A percentile compares a stretch with the other conserved stretches of the same genome.
These are phyloP conservation scores for Pseudocohnilembus persalinus DNA, from an alignment of 169 alveolate species.

Conservation along the genomic window DNA sequence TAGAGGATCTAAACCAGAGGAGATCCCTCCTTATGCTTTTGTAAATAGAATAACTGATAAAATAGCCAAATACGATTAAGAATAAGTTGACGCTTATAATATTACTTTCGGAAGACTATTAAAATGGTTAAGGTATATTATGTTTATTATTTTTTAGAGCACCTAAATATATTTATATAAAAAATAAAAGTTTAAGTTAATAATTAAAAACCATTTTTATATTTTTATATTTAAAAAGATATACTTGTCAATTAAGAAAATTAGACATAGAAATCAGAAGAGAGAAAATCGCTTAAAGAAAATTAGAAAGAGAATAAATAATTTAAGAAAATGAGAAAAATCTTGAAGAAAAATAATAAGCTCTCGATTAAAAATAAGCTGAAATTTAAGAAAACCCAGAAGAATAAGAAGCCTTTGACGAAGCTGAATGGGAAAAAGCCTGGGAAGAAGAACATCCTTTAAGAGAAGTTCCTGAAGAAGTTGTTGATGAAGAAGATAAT, in stretches of 20 bases:
- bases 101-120: conserved; percentile 45
- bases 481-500: conserved; percentile 62
- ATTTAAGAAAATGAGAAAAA: conserved; percentile 55
- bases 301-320: conserved; percentile 51
- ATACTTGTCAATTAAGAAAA: conserved; percentile 44
- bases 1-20: conserved; percentile 59
- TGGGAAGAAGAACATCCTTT: conserved; percentile 68
- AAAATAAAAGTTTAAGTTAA: conserved; percentile 43
- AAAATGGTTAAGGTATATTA: conserved; percentile 27
- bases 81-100: conserved; percentile 49
- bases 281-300: conserved; percentile 43
- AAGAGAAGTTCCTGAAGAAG: conserved; percentile 60
- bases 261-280: conserved; percentile 58
- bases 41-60: conserved; percentile 55
- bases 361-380: conserved; percentile 52
- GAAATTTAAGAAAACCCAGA: conserved; percentile 49
- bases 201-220: conserved; percentile 42
- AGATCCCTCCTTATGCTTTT: conserved; percentile 45
- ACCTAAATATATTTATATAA: conserved; percentile 49
- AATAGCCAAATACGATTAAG: conserved; percentile 47
- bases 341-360: conserved; percentile 48
- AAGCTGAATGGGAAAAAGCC: conserved; percentile 60
- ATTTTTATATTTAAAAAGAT: conserved; percentile 34
- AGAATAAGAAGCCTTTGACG: conserved; percentile 54
- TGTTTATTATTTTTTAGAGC: conserved; percentile 1